These are phyloP conservation scores for Rugosomyces carneus DNA, from an alignment of 1,284 basidiomycete genomes.

Conservation along the genomic window DNA sequence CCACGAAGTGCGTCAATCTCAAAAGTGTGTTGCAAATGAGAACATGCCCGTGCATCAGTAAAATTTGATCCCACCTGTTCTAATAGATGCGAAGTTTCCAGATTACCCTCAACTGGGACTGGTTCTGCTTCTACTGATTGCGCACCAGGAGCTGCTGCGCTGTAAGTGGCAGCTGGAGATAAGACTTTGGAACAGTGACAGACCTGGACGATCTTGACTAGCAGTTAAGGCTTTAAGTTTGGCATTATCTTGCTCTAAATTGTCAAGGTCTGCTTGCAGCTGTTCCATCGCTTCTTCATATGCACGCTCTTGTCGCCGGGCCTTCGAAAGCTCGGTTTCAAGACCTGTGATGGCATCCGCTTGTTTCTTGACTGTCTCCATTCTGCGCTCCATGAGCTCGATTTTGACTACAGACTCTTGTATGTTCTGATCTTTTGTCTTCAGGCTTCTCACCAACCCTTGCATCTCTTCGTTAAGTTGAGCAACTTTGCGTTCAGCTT, in stretches of 20 bases:
- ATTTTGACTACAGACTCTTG: conserved; percentile 92
- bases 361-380: conserved; percentile 87
- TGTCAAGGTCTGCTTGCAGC: conserved; percentile 83
- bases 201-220: conserved; percentile 63
- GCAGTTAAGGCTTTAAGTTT: conserved; percentile 68
- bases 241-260: conserved; percentile 81
- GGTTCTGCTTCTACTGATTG: conserved; percentile 56
- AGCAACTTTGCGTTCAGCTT: conserved; percentile 83
- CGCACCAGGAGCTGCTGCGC: conserved; percentile 36
- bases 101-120: conserved; percentile 63
- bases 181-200: conserved; percentile 15
- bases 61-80: conserved; percentile 58
- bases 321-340: conserved; percentile 75
- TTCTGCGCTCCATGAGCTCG: conserved; percentile 88
- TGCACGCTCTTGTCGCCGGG: conserved; percentile 80
- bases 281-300: conserved; percentile 94
- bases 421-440: conserved; percentile 80
- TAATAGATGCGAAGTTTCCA: conserved; percentile 80
- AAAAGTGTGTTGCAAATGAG: conserved; percentile 11
- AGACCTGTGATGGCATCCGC: conserved; percentile 80
- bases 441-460: conserved; percentile 78
- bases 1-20: conserved; percentile 87
- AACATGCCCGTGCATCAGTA: conserved; percentile 1
- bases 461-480: conserved; percentile 88
- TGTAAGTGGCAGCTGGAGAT: conserved; percentile 1